Evolutionary conservation across 2,329 filamentous ascomycete genomes (phyloP).

Genomic region (Trichoderma semiorbis): DNA sequence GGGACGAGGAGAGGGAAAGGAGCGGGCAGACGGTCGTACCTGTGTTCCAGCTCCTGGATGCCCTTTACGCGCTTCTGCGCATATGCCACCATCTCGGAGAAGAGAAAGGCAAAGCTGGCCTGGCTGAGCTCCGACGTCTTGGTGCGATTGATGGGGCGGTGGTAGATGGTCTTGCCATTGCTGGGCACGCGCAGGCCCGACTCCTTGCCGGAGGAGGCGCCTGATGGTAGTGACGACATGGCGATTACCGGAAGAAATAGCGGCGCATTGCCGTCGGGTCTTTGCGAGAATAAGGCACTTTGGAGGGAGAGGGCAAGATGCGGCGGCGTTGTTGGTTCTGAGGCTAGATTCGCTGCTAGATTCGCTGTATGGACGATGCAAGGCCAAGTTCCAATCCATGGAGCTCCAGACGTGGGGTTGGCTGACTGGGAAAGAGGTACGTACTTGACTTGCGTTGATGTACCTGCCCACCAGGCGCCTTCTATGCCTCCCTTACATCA

Average conservation of each 20-base stretch:
- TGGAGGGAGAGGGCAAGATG: not conserved
- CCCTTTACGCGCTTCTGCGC: slow-evolving; percentile 87
- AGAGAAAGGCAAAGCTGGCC: slow-evolving; percentile 91
- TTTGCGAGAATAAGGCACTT: not conserved
- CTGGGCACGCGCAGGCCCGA: slow-evolving; percentile 80
- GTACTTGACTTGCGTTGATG: not conserved
- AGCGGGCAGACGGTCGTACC: slow-evolving; percentile 52
- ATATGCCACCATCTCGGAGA: slow-evolving; percentile 94
- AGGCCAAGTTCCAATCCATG: not conserved
- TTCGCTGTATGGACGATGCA: not conserved
- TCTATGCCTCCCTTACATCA: not conserved
- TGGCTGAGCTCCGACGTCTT: slow-evolving; percentile 87
- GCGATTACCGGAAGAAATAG: not conserved
- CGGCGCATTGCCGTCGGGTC: slow-evolving; percentile 12
- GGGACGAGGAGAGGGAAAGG: not conserved
- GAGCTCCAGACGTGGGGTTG: slow-evolving; percentile 6
- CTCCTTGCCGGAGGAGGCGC: slow-evolving; percentile 46
- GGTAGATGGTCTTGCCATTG: slow-evolving; percentile 96
- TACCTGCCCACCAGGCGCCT: not conserved
- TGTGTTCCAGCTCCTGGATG: slow-evolving; percentile 89
- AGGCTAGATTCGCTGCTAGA: not conserved
- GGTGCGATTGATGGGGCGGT: slow-evolving; percentile 86
- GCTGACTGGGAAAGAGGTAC: not conserved
- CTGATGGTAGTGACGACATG: slow-evolving; percentile 52
- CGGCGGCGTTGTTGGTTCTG: not conserved